Conservation (phyloP, 177 flowering plant genomes). For the Telopea speciosissima region DNA sequence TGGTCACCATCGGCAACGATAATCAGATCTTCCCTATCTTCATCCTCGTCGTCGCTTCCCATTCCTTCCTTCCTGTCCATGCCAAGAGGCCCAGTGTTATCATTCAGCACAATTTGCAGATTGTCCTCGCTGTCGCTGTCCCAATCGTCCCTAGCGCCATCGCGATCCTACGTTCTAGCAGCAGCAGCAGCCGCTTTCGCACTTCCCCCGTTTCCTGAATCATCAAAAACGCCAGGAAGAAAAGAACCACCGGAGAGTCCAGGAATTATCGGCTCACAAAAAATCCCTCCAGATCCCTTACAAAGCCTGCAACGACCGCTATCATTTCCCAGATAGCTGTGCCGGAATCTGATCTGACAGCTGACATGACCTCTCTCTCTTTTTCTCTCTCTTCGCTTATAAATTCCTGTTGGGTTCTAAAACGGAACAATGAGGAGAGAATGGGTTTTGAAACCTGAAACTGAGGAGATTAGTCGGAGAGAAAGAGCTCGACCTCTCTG, state of each 20-base stretch:
- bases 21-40: slow-evolving; percentile 69
- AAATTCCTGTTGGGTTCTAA: too few species aligned
- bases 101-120: slow-evolving; percentile 91
- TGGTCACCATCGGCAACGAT: slow-evolving; percentile 56
- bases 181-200: not conserved
- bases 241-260: slow-evolving; percentile 24
- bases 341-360: too few species aligned
- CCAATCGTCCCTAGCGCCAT: slow-evolving; percentile 51
- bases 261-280: slow-evolving; percentile 38
- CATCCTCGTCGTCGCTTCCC: slow-evolving; percentile 51
- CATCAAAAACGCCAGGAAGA: slow-evolving; percentile 15
- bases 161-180: slow-evolving; percentile 14
- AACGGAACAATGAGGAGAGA: too few species aligned
- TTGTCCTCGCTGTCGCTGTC: slow-evolving; percentile 97
- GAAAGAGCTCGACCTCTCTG: too few species aligned
- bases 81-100: slow-evolving; percentile 37
- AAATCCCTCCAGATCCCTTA: too few species aligned
- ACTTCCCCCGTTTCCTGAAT: slow-evolving; percentile 11
- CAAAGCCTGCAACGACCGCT: too few species aligned
- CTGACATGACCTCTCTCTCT: too few species aligned
- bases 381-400: too few species aligned
- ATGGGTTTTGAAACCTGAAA: too few species aligned
- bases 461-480: too few species aligned
- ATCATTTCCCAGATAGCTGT: too few species aligned
- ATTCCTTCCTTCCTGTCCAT: slow-evolving; percentile 36